These are phyloP conservation scores for Emergomyces pasteurianus DNA, from an alignment of 2,329 filamentous ascomycete genomes.

Conservation along the genomic window DNA sequence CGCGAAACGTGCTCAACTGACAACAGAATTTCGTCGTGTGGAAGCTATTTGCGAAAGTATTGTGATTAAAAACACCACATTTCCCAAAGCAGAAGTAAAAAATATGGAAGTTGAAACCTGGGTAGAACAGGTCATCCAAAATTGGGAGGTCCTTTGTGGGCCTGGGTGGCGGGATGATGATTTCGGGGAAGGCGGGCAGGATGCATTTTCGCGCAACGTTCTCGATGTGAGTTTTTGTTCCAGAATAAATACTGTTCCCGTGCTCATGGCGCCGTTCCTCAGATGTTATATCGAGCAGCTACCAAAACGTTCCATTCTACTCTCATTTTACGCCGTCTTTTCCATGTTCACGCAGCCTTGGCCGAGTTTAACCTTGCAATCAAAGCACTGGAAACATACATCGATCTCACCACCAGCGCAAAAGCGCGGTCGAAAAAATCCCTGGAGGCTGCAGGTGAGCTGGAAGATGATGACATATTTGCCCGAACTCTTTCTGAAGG, in stretches of 20 bases:
- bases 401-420: conserved; percentile 74
- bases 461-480: conserved; percentile 69
- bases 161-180: conserved; percentile 69
- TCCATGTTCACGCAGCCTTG: conserved; percentile 73
- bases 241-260: not conserved
- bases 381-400: conserved; percentile 82
- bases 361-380: conserved; percentile 88
- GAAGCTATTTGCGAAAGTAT: conserved; percentile 70
- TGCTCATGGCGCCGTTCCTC: conserved; percentile 1
- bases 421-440: conserved; percentile 72
- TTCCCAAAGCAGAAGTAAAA: conserved; percentile 70
- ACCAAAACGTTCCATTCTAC: conserved; percentile 95
- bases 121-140: conserved; percentile 64
- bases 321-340: conserved; percentile 71
- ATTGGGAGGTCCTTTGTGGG: conserved; percentile 76
- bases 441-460: conserved; percentile 47
- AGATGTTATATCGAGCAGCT: conserved; percentile 79
- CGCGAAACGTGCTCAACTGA: conserved; percentile 50
- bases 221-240: conserved; percentile 45
- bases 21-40: conserved; percentile 64
- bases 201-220: conserved; percentile 60
- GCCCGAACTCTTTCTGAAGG: conserved; percentile 69
- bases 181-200: conserved; percentile 68
- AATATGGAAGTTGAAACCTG: conserved; percentile 73
- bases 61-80: conserved; percentile 64